Evolutionary conservation across 495 filamentous ascomycete species (phyloP), one percentile per base, ranked within the genome.

Genomic region (Monascus purpureus): DNA sequence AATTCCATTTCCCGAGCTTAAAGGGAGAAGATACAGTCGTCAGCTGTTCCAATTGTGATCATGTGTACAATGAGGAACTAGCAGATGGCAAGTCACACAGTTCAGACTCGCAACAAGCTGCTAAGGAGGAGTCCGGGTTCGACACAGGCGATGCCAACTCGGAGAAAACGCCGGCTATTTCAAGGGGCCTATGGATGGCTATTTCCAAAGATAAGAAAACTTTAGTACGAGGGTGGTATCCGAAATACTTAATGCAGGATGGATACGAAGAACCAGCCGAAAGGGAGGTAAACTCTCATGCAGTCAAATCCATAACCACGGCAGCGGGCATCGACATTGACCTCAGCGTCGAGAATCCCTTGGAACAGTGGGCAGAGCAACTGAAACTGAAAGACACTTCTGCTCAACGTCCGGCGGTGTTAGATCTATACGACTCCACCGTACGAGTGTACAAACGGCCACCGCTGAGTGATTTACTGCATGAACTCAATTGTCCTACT

Each of bases 11-110:
- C 31, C 63, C 77, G 13, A 80, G 76, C n/a, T 39, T 63, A 6
- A 75, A 78, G 29, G 90, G 90, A 3, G 92, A 96, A 53, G 90
- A 97, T 45, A 75, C 69, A 1, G 63, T 97, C 13, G 64, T 92
- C 37, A 77, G 61, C 39, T 97, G 90, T 48, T 61, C 55, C 9
- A 50, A 46, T 22, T 97, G 90, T 52, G 61, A 66, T 23, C 86
- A 84, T 44, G 68, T 77, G 13, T 76, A 81, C 29, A 97, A 96
- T 39, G 82, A 92, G 41, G 90, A 96, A 50, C 59, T 92, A 9
- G 81, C 75, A 15, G 55, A 65, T 33, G 59, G 61, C 0, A 55
- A 52, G 36, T 33, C 47, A 6, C 47, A 54, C 32, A 39, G 9
- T 8, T 28, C 28, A 16, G 24, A 39, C 2, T 35, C 33, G 8